A percentile compares a stretch with the other conserved stretches of the same genome.
phyloP scores from a whole-genome alignment of 2,329 filamentous ascomycete species.

The Boeremia lycopersici region DNA sequence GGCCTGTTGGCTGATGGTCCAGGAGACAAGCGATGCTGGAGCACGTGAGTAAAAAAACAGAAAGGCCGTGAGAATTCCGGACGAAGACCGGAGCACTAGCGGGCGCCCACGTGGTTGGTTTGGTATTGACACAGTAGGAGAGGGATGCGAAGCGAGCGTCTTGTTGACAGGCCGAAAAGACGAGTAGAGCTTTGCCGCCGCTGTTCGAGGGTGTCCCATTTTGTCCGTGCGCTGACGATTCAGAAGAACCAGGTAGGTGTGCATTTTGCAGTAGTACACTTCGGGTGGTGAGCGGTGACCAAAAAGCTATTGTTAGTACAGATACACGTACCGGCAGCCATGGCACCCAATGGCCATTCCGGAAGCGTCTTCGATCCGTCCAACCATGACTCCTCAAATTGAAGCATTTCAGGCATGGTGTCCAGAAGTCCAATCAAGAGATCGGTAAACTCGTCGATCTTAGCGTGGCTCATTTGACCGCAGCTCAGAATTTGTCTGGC shows the following conservation, averaged over 20 bases:
- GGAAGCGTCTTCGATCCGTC: conserved; percentile 46
- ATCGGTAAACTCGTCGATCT: conserved; percentile 57
- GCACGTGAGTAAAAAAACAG: conserved; percentile 54
- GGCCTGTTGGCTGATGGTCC: conserved; percentile 57
- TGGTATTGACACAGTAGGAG: conserved; percentile 23
- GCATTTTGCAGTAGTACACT: conserved; percentile 56
- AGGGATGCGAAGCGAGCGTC: conserved; percentile 17
- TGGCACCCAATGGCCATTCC: conserved; percentile 55
- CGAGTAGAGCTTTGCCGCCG: conserved; percentile 3
- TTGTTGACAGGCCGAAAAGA: conserved; percentile 24
- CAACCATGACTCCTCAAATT: conserved; percentile 55
- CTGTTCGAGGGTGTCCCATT: background rate
- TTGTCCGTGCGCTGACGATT: conserved; percentile 53
- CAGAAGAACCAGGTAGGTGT: conserved; percentile 56
- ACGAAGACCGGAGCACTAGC: conserved; percentile 51
- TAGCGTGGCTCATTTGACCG: conserved; percentile 49
- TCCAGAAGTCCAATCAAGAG: conserved; percentile 51
- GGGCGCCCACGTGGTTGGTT: conserved; percentile 45
- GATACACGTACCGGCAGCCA: conserved; percentile 51
- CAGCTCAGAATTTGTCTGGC: conserved; percentile 55
- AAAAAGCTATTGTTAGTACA: background rate
- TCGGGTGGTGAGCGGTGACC: conserved; percentile 19
- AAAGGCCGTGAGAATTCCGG: conserved; percentile 52
- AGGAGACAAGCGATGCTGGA: conserved; percentile 54
- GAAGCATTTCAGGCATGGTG: conserved; percentile 55